A percentile compares a stretch with the other conserved stretches of the same genome.
phyloP scores from a whole-genome alignment of 306 rosid genomes.

The Glycine latifolia region DNA sequence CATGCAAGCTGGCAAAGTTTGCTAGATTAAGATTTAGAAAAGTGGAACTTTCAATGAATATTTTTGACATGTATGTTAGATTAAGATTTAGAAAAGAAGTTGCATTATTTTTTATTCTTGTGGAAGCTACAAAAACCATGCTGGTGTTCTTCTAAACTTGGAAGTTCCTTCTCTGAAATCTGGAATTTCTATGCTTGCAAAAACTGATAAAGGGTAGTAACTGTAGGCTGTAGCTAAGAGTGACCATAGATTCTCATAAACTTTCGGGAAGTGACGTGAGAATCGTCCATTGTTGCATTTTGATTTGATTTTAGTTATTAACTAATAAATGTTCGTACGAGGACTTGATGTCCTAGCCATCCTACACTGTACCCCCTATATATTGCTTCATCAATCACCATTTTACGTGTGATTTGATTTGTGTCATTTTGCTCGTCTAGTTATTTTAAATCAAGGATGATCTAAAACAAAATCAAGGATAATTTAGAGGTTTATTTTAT shows the following conservation, averaged over 20 bases:
- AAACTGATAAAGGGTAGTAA: background rate
- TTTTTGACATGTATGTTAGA: background rate
- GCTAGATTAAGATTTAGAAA: background rate
- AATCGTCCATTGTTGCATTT: slow-evolving; percentile 40
- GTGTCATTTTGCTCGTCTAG: background rate
- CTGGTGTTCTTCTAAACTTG: slow-evolving; percentile 23
- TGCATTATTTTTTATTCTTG: background rate
- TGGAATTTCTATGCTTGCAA: slow-evolving; percentile 30
- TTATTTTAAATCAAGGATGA: background rate
- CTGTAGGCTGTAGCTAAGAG: slow-evolving; percentile 49
- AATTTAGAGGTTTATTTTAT: background rate
- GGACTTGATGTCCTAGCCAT: slow-evolving; percentile 22
- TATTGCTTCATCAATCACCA: background rate
- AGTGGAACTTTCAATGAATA: background rate
- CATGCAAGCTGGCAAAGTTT: slow-evolving; percentile 33
- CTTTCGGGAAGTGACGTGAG: slow-evolving; percentile 55
- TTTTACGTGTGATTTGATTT: background rate
- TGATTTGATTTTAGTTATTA: slow-evolving; percentile 24
- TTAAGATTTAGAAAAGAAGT: slow-evolving; percentile 21
- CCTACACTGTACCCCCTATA: background rate
- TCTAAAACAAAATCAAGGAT: background rate
- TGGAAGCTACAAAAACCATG: slow-evolving; percentile 8
- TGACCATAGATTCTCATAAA: slow-evolving; percentile 53
- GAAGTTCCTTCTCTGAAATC: slow-evolving; percentile 1
- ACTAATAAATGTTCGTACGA: slow-evolving; percentile 48